Evolutionary conservation across 768 basidiomycete species (phyloP).

Genomic region (Tylopilus felleus): DNA sequence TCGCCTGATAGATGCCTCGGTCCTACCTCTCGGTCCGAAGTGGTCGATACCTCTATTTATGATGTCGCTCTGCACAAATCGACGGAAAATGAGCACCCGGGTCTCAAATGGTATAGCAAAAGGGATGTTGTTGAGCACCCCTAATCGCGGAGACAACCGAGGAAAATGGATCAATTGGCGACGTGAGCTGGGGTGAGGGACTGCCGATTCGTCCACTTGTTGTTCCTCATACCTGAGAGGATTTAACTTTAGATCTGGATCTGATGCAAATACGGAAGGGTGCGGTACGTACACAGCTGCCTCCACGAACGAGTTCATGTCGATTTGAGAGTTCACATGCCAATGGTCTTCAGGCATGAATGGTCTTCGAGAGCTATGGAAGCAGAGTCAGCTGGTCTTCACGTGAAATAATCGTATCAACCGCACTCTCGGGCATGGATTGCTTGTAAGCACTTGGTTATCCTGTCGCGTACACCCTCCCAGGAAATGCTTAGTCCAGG

Average conservation of each 20-base stretch:
- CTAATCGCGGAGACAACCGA: constrained; percentile 67
- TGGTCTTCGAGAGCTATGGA: constrained; percentile 67
- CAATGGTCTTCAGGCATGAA: constrained; percentile 87
- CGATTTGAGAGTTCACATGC: constrained; percentile 63
- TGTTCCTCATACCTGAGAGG: constrained; percentile 60
- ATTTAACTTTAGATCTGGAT: too few species aligned
- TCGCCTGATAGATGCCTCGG: constrained; percentile 45
- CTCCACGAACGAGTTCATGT: constrained; percentile 72
- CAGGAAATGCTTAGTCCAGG: constrained; percentile 44
- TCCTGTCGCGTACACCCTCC: constrained; percentile 70
- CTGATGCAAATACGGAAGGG: not conserved
- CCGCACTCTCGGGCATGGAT: constrained; percentile 89
- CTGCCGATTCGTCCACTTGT: constrained; percentile 35
- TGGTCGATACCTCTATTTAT: constrained; percentile 17
- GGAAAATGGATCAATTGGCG: constrained; percentile 66
- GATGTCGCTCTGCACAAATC: constrained; percentile 72
- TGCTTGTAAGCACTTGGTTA: constrained; percentile 74
- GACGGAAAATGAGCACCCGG: constrained; percentile 86
- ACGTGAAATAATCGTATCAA: not conserved
- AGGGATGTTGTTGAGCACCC: constrained; percentile 91
- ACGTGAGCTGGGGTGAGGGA: constrained; percentile 44
- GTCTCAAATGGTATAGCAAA: constrained; percentile 92
- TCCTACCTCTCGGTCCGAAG: constrained; percentile 18
- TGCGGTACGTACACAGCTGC: constrained; percentile 68
- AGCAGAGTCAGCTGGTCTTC: constrained; percentile 4